Conservation (phyloP, 2,329 filamentous ascomycete species). For the Pseudogymnoascus sp. region DNA sequence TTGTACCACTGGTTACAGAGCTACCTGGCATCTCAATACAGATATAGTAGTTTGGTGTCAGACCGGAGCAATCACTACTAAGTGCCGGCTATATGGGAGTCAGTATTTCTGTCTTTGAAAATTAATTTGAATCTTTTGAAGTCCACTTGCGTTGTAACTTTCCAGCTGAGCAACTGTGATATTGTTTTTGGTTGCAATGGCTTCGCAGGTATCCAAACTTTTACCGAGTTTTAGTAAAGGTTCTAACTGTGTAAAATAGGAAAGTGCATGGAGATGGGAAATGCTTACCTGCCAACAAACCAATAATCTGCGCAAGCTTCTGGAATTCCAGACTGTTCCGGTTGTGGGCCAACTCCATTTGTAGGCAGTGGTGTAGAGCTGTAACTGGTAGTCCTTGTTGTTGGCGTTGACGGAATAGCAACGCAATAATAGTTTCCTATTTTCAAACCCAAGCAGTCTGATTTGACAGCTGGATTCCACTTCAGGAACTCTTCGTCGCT, state of each 20-base stretch:
- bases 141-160: background rate
- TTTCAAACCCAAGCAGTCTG: background rate
- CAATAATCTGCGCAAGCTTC: background rate
- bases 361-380: background rate
- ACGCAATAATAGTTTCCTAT: constrained; percentile 5
- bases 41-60: constrained; percentile 9
- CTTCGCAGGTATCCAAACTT: background rate
- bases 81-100: background rate
- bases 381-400: constrained; percentile 4
- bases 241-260: background rate
- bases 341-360: constrained; percentile 11
- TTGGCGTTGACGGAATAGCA: constrained; percentile 9
- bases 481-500: background rate
- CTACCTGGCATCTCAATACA: constrained; percentile 11
- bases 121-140: background rate
- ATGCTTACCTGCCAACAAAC: background rate
- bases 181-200: constrained; percentile 3
- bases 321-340: constrained; percentile 8
- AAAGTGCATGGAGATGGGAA: too few relatives aligned
- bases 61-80: constrained; percentile 2
- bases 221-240: background rate
- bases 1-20: background rate
- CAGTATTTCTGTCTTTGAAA: background rate
- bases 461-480: constrained; percentile 1
- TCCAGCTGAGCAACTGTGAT: constrained; percentile 4